Evolutionary conservation across 257 asterid genomes (phyloP).

Genomic region (Lycium barbarum): DNA sequence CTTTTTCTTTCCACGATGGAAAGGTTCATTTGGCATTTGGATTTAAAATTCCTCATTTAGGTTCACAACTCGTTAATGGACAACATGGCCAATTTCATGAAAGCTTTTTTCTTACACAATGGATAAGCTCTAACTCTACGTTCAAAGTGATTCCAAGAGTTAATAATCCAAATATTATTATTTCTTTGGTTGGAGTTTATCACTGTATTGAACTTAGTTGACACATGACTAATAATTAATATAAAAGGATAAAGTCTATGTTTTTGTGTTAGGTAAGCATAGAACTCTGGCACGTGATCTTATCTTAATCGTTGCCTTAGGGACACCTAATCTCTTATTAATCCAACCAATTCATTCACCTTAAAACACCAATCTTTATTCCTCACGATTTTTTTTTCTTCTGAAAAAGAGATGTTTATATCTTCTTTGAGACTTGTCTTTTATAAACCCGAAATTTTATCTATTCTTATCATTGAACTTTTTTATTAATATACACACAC

Average conservation of each 20-base stretch:
- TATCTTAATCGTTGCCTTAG: neutral
- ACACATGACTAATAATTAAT: neutral
- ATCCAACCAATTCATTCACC: neutral
- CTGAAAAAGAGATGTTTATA: neutral
- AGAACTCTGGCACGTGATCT: neutral
- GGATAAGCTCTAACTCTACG: neutral
- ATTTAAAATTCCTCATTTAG: no score
- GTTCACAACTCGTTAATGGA: neutral
- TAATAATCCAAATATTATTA: neutral
- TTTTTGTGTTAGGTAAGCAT: constrained; percentile 1
- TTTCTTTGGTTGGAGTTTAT: neutral
- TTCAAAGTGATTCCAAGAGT: neutral
- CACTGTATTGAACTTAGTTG: neutral
- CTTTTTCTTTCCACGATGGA: no score
- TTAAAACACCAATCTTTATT: neutral
- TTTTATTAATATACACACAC: no score
- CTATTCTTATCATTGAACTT: neutral
- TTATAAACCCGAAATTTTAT: neutral
- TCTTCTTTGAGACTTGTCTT: neutral
- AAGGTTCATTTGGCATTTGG: no score
- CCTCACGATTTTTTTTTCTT: neutral
- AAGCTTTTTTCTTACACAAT: neutral
- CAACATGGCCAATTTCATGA: no score
- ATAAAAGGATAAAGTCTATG: neutral
- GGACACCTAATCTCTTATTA: neutral